Base-by-base conservation (phyloP, 2,329 filamentous ascomycete species). In the Ophiostoma quercus region DNA sequence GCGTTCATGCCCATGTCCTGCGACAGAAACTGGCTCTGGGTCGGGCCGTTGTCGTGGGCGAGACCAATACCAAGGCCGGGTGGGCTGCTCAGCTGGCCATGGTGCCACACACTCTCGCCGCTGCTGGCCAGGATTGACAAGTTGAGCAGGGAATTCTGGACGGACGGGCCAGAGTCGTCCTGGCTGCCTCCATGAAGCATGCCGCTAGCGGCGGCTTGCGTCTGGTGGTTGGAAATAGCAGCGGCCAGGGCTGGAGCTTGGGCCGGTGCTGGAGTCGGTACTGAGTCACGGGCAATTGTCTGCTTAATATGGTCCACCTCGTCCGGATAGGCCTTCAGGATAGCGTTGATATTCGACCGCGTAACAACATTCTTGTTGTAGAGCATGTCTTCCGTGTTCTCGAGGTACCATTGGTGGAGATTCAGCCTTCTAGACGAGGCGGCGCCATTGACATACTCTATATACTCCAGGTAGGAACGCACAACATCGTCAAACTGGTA, bases 401-500 rank as follows among this genome's bases (percentile, higher is more conserved):
- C 71, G 68, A 78, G 76, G 72, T 81, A 82, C 79, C 81, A 86
- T 34, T 82, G 75, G 3, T 82, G 14, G 2, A 74, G 69, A 22
- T 39, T 68, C 16, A 69, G 66, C 1, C 70, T 37, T 29, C 65
- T 57, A n/a, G 39, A 19, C 16, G 57, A 37, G 43, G 16, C 68
- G n/a, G 3, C 60, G 8, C 12, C 63, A 1, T 74, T 69, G 32
- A 82, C 78, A 69, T 86, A 85, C 0, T 74, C 72, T 7, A 80
- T 72, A 72, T 80, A 87, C 0, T 80, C 75, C 1, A 80, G 77
- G 67, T 82, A 85, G 2, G 76, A 76, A 12, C 78, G 76, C 65
- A 87, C 80, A 68, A 86, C 84, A 69, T 87, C 85, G 73, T 87
- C 85, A 71, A 81, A 86, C 0, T 85, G 74, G 68, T 77, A 83